Conservation (phyloP, 768 basidiomycete species). For the Pulveroboletus frians region DNA sequence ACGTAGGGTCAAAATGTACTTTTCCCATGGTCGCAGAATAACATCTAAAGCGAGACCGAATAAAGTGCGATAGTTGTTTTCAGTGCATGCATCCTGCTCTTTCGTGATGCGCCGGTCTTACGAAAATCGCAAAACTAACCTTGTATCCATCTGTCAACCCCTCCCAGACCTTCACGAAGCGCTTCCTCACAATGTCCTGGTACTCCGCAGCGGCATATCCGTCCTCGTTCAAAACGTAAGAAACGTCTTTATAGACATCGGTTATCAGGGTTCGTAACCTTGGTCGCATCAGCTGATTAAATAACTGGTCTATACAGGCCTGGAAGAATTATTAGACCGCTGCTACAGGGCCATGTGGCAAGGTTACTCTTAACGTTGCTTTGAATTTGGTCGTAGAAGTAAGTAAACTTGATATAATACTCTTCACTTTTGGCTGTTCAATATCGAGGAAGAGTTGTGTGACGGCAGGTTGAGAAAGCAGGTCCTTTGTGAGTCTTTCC, state of each 20-base stretch:
- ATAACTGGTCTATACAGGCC: conserved; percentile 88
- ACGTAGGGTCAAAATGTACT: conserved; percentile 68
- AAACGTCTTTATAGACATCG: conserved; percentile 87
- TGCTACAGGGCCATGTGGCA: background rate
- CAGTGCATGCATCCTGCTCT: conserved; percentile 76
- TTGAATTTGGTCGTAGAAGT: conserved; percentile 61
- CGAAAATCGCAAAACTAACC: conserved; percentile 36
- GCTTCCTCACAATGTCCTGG: conserved; percentile 80
- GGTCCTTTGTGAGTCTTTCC: conserved; percentile 71
- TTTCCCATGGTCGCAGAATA: conserved; percentile 94
- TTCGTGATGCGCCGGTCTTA: background rate
- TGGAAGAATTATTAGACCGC: conserved; percentile 26
- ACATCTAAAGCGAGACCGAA: conserved; percentile 83
- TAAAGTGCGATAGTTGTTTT: conserved; percentile 80
- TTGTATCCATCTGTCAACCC: conserved; percentile 80
- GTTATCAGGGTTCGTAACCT: conserved; percentile 75
- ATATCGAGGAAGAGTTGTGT: conserved; percentile 61
- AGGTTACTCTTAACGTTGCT: conserved; percentile 65
- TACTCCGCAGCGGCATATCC: conserved; percentile 78
- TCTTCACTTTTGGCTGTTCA: conserved; percentile 49
- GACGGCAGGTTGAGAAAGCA: conserved; percentile 49
- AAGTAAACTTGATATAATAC: conserved; percentile 46
- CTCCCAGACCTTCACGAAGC: conserved; percentile 90
- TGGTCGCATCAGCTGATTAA: conserved; percentile 91
- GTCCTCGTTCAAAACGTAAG: conserved; percentile 88